Evolutionary conservation across 2,329 filamentous ascomycete genomes (phyloP).

Genomic region (Elsinoe australis): DNA sequence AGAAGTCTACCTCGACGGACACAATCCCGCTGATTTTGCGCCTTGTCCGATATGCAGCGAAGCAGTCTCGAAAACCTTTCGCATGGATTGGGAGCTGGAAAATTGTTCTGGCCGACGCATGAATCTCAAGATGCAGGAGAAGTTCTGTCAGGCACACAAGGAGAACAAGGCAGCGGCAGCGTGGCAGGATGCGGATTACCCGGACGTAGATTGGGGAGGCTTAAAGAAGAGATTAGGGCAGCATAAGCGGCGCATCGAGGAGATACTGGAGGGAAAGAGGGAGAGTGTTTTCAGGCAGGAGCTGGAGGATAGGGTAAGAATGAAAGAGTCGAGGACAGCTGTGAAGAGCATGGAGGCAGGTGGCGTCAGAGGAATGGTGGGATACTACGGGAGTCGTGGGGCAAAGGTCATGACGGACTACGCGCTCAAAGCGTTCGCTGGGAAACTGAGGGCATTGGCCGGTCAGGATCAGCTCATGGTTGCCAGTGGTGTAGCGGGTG

Average conservation of each 20-base stretch:
- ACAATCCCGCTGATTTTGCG: conserved; percentile 6
- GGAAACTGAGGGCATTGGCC: conserved; percentile 26
- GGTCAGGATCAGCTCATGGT: conserved; percentile 28
- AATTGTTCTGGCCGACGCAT: conserved; percentile 22
- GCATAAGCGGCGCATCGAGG: conserved; percentile 23
- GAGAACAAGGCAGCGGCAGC: conserved; percentile 23
- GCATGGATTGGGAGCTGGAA: conserved; percentile 28
- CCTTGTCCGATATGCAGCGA: conserved; percentile 31
- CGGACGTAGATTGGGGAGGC: conserved; percentile 29
- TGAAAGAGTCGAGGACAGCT: conserved; percentile 21
- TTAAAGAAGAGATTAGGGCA: conserved; percentile 25
- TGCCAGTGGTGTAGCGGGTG: conserved; percentile 28
- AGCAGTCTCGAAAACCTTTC: conserved; percentile 24
- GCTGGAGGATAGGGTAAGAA: conserved; percentile 21
- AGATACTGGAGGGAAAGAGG: conserved; percentile 24
- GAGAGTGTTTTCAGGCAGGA: conserved; percentile 25
- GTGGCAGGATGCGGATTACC: conserved; percentile 29
- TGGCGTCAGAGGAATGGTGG: conserved; percentile 19
- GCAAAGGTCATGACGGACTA: conserved; percentile 31
- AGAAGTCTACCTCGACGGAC: conserved; percentile 8
- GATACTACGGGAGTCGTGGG: conserved; percentile 33
- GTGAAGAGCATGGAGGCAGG: conserved; percentile 20
- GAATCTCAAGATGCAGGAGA: conserved; percentile 28
- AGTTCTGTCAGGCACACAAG: conserved; percentile 31
- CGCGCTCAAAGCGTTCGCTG: conserved; percentile 26